phyloP scores from a whole-genome alignment of 2,329 filamentous ascomycete species.

The Verticillium albo-atrum region DNA sequence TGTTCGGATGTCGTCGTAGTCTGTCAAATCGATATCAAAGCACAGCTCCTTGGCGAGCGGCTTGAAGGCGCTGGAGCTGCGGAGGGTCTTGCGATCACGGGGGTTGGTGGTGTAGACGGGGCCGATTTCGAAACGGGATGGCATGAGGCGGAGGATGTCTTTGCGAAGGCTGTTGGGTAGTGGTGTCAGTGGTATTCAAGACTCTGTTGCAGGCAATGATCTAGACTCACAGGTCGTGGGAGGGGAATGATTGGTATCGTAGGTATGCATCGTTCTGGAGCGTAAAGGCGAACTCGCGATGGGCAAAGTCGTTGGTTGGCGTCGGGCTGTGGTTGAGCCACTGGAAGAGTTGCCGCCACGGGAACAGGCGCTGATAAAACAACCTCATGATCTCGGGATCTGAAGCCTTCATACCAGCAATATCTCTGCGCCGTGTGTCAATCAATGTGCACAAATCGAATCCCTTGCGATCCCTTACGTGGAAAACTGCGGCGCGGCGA shows the following conservation, averaged over 20 bases:
- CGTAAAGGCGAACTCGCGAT: conserved; percentile 95
- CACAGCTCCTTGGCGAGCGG: conserved; percentile 91
- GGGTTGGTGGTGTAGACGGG: conserved; percentile 96
- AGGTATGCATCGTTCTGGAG: conserved; percentile 90
- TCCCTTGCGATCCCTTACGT: conserved; percentile 26
- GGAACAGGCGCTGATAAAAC: conserved; percentile 94
- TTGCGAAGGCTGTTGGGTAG: conserved; percentile 65
- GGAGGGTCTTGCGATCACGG: conserved; percentile 82
- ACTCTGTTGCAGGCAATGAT: background rate
- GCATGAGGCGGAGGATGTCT: conserved; percentile 82
- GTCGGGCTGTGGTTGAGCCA: conserved; percentile 94
- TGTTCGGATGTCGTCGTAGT: conserved; percentile 95
- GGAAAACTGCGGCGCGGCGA: conserved; percentile 33
- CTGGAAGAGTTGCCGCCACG: conserved; percentile 91
- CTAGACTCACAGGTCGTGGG: conserved; percentile 44
- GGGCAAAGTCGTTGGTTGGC: conserved; percentile 81
- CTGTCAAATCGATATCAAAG: conserved; percentile 99
- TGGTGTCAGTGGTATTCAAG: background rate
- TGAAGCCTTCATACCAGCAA: conserved; percentile 43
- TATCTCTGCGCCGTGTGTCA: conserved; percentile 19
- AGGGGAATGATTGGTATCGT: conserved; percentile 73
- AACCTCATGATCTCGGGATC: conserved; percentile 85
- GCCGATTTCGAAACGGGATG: conserved; percentile 94
- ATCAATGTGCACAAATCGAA: background rate
- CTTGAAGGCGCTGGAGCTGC: conserved; percentile 76